Conservation (phyloP, 2,329 filamentous ascomycete species). For the Macroventuria anomochaeta region DNA sequence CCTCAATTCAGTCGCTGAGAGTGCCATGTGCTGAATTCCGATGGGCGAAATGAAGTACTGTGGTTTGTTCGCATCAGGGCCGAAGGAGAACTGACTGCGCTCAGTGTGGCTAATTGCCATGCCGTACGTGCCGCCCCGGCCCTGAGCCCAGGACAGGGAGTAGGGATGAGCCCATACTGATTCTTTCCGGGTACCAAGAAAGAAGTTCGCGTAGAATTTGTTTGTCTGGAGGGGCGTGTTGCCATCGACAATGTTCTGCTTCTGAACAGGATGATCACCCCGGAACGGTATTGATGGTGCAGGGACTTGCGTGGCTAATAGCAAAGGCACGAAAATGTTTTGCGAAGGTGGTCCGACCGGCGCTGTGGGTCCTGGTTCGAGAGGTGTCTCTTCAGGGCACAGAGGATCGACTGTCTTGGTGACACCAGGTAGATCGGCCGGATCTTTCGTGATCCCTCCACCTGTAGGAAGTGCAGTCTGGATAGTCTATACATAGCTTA, state of each 20-base stretch:
- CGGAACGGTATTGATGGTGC: constrained; percentile 47
- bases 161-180: constrained; percentile 75
- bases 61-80: constrained; percentile 44
- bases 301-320: constrained; percentile 44
- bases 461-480: constrained; percentile 40
- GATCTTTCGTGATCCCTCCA: constrained; percentile 37
- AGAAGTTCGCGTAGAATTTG: constrained; percentile 77
- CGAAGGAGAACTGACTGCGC: constrained; percentile 65
- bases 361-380: constrained; percentile 36
- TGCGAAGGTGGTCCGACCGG: constrained; percentile 22
- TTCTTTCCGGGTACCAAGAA: constrained; percentile 72
- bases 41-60: constrained; percentile 83
- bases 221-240: constrained; percentile 69
- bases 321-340: constrained; percentile 52
- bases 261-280: constrained; percentile 52
- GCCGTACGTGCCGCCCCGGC: constrained; percentile 73
- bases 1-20: constrained; percentile 80
- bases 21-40: constrained; percentile 79
- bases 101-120: constrained; percentile 80
- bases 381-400: constrained; percentile 36
- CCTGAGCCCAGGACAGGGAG: constrained; percentile 54
- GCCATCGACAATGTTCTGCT: constrained; percentile 48
- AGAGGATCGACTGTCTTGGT: constrained; percentile 32
- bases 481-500: constrained; percentile 34
- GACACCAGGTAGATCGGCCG: constrained; percentile 27